Base-by-base conservation (phyloP, 805 yeast species). In the Cyberlindnera meyerae region DNA sequence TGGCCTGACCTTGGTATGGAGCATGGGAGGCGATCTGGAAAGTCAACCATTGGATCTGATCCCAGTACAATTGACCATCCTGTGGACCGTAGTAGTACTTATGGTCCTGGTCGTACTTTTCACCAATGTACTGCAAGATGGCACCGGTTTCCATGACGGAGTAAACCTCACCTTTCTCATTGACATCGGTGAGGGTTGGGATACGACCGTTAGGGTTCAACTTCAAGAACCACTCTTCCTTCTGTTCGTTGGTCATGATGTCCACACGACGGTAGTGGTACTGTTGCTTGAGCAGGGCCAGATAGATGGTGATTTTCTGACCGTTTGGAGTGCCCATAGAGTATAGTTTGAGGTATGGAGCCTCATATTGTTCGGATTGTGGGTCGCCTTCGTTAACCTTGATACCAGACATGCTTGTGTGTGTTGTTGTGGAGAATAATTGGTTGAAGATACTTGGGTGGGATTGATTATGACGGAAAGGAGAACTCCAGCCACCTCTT, bases 181-280 rank as follows among this genome's bases (percentile, higher is more conserved):
- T 51, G 24, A 52, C 60, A 32, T 65, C 68, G 25, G 54, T 62
- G 24, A 80, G 55, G 0, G 77, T 66, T 18, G 87, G 86, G 34
- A 80, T 72, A 48, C 77, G 62, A 5, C 86, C 84, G 48, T 79
- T 77, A 14, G 80, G 78, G 54, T 78, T 76, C 50, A 75, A 55
- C 36, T 70, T 62, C 33, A 75, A 52, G 45, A 63, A 79, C 79
- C 80, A 73, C 6, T 66, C 73, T 44, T 72, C 70, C 51, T 78
- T 77, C 40, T 76, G 79, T 27, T 57, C 73, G 28, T 60, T 57
- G 17, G 55, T 61, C 1, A 38, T 3, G 28, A 79, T 51, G 43
- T 73, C 72, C 36, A 79, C 52, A 5, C 45, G 43, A 31, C 68
- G 49, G 37, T 53, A 49, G 43, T 63, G 57, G 50, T 65, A 62